phyloP scores from a whole-genome alignment of 306 rosid genomes.

The Cucurbita moschata region DNA sequence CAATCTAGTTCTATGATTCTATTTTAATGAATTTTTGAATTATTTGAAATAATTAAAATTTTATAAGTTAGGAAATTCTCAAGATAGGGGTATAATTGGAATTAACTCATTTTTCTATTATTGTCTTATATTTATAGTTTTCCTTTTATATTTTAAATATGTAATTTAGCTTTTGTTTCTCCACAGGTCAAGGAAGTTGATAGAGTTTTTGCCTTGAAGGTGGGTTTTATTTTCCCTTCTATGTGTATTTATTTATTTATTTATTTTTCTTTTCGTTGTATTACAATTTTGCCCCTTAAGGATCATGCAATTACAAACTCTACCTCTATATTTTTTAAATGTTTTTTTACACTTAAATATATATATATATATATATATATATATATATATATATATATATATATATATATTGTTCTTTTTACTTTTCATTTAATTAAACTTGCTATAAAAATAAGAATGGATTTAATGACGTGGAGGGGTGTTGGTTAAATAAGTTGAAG shows the following conservation, averaged over 20 bases:
- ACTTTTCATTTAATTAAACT: background rate
- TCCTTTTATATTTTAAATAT: background rate
- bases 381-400: too few relatives aligned
- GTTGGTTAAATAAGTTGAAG: background rate
- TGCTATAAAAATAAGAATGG: background rate
- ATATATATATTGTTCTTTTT: background rate
- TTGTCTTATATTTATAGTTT: too few relatives aligned
- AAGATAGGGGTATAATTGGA: too few relatives aligned
- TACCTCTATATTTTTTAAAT: background rate
- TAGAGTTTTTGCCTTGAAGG: constrained; percentile 39
- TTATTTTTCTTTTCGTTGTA: too few relatives aligned
- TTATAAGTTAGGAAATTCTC: too few relatives aligned
- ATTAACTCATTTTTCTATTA: too few relatives aligned
- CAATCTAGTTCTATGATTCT: too few relatives aligned
- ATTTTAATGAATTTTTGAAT: too few relatives aligned
- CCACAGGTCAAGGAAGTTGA: constrained; percentile 37
- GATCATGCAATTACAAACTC: too few relatives aligned
- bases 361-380: too few relatives aligned
- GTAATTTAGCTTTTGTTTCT: background rate
- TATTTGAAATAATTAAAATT: too few relatives aligned
- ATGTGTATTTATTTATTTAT: background rate
- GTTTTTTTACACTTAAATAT: too few relatives aligned
- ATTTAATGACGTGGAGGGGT: background rate
- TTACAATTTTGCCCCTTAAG: background rate
- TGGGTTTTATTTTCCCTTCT: background rate